Evolutionary conservation across 2,329 filamentous ascomycete genomes (phyloP).

Genomic region (Cladosporium oxysporum): DNA sequence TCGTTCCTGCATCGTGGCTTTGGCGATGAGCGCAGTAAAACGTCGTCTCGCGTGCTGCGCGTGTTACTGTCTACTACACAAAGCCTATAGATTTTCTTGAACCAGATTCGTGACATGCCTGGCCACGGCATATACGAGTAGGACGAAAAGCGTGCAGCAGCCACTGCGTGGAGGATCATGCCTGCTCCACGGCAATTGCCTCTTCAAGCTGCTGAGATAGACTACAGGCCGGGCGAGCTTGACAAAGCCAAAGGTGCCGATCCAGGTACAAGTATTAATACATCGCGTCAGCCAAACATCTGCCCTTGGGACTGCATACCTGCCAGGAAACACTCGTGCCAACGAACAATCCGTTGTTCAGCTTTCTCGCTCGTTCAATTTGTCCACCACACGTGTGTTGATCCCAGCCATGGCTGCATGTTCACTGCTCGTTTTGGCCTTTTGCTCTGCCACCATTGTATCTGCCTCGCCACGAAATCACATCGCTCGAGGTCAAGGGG

Average conservation of each 20-base stretch:
- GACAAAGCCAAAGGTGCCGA: neutral
- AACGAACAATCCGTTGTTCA: neutral
- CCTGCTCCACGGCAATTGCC: neutral
- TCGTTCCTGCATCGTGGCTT: constrained; percentile 10
- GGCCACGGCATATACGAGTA: neutral
- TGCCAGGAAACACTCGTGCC: neutral
- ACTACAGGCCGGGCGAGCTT: neutral
- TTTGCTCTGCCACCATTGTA: neutral
- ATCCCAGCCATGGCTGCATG: neutral
- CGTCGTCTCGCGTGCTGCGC: neutral
- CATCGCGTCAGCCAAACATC: neutral
- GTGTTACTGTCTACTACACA: neutral
- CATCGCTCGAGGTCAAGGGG: neutral
- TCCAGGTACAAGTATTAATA: constrained; percentile 2
- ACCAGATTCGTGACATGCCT: neutral
- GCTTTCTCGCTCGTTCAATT: neutral
- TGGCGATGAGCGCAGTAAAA: neutral
- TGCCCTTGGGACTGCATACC: neutral
- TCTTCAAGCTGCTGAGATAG: neutral
- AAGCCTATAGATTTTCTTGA: neutral
- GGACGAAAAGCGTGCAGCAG: constrained; percentile 10
- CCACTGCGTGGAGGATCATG: neutral
- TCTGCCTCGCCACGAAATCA: constrained; percentile 7
- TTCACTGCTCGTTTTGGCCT: neutral
- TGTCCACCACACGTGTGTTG: neutral